phyloP scores from a whole-genome alignment of 2,329 filamentous ascomycete species.

The Aureobasidium sp. region DNA sequence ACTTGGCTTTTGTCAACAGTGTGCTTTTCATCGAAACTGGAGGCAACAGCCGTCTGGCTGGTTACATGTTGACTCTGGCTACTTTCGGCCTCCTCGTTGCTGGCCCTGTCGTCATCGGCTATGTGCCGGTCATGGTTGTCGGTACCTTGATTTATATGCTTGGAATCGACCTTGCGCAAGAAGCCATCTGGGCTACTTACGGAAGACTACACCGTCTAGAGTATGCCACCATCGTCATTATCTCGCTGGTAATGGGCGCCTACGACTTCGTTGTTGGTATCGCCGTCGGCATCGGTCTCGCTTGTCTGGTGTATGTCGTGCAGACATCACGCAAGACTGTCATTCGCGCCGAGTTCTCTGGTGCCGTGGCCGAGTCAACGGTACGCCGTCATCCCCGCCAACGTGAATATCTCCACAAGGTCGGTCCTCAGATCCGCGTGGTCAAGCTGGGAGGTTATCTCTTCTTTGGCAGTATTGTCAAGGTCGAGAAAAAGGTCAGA shows the following conservation, averaged over 20 bases:
- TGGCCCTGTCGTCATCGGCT: constrained; percentile 83
- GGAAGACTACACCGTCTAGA: constrained; percentile 82
- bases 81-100: constrained; percentile 78
- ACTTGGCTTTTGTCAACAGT: constrained; percentile 95
- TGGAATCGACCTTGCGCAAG: constrained; percentile 82
- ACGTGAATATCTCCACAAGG: constrained; percentile 75
- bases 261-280: constrained; percentile 97
- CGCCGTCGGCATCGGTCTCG: constrained; percentile 81
- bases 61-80: constrained; percentile 71
- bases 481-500: constrained; percentile 83
- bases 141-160: constrained; percentile 91
- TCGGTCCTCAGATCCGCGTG: constrained; percentile 80
- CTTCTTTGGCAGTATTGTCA: constrained; percentile 98
- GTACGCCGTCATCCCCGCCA: constrained; percentile 87
- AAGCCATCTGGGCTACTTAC: constrained; percentile 82
- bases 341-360: constrained; percentile 83
- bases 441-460: constrained; percentile 89
- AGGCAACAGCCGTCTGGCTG: constrained; percentile 78
- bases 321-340: constrained; percentile 87
- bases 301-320: constrained; percentile 83
- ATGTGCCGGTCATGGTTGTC: constrained; percentile 94
- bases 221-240: constrained; percentile 80
- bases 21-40: constrained; percentile 94
- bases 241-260: constrained; percentile 91
- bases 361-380: constrained; percentile 82